phyloP scores from a whole-genome alignment of 495 filamentous ascomycete species.

The Chaetomium cochliodes region DNA sequence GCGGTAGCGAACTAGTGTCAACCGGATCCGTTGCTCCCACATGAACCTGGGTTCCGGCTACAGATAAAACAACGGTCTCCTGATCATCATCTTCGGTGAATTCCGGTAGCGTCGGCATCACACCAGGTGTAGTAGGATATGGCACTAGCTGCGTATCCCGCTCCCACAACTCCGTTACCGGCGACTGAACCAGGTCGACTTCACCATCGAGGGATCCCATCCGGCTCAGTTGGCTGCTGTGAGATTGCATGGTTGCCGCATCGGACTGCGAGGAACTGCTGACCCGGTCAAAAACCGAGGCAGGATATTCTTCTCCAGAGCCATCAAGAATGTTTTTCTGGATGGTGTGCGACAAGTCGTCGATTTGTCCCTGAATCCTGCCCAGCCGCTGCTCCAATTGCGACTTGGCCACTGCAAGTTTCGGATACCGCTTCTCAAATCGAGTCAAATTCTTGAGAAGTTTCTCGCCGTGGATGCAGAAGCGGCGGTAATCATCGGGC shows the following conservation, averaged over 20 bases:
- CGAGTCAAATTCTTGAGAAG: constrained; percentile 50
- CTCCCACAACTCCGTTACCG: constrained; percentile 16
- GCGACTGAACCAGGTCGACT: constrained; percentile 17
- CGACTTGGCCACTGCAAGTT: constrained; percentile 42
- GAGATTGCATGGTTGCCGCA: constrained; percentile 36
- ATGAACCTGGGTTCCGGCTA: constrained; percentile 12
- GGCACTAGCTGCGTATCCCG: constrained; percentile 7
- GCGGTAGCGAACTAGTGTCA: background rate
- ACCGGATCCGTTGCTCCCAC: background rate
- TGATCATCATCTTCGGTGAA: constrained; percentile 23
- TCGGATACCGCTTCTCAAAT: constrained; percentile 43
- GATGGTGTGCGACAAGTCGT: constrained; percentile 52
- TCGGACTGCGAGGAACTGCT: constrained; percentile 62
- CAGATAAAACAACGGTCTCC: constrained; percentile 18
- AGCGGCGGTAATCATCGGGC: constrained; percentile 69
- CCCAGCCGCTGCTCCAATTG: constrained; percentile 50
- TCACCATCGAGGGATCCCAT: constrained; percentile 26
- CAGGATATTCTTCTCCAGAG: constrained; percentile 47
- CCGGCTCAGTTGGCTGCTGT: constrained; percentile 35
- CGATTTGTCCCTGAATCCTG: constrained; percentile 58
- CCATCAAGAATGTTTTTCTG: constrained; percentile 40
- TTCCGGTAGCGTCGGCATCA: constrained; percentile 31
- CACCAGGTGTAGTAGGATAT: constrained; percentile 22
- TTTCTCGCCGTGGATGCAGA: constrained; percentile 64
- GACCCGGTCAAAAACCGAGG: constrained; percentile 71